A percentile compares a stretch with the other conserved stretches of the same genome.
phyloP scores from a whole-genome alignment of 768 basidiomycete genomes.

The Xerocomellus dryophilus region DNA sequence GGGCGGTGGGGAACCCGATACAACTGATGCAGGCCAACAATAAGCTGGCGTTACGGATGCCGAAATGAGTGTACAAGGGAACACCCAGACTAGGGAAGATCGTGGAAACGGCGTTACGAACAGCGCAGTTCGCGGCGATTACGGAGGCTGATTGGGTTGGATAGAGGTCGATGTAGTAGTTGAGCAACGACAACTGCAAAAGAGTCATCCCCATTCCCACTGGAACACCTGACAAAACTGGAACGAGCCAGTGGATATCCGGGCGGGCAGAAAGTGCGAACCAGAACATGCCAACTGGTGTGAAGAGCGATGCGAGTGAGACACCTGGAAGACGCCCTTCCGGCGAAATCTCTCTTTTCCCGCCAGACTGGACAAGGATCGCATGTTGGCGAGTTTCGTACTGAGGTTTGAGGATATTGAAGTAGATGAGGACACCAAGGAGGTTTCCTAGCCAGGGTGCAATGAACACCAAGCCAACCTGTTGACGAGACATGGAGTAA shows the following conservation, averaged over 20 bases:
- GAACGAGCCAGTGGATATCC: constrained; percentile 20
- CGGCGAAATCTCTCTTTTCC: constrained; percentile 16
- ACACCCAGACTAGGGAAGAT: constrained; percentile 19
- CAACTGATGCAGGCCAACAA: constrained; percentile 23
- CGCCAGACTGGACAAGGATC: constrained; percentile 15
- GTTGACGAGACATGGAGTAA: constrained; percentile 22
- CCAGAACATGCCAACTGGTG: constrained; percentile 27
- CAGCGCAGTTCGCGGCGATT: constrained; percentile 22
- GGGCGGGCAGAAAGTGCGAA: constrained; percentile 23
- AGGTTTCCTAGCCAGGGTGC: constrained; percentile 25
- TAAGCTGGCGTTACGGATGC: constrained; percentile 19
- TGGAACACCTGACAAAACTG: constrained; percentile 25
- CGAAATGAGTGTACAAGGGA: constrained; percentile 18
- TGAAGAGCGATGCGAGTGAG: constrained; percentile 18
- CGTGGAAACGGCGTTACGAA: constrained; percentile 15
- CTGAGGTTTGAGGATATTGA: constrained; percentile 20
- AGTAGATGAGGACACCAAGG: constrained; percentile 23
- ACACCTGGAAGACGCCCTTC: constrained; percentile 24
- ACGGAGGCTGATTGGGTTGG: constrained; percentile 24
- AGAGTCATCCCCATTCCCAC: constrained; percentile 29
- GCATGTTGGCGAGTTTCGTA: constrained; percentile 17
- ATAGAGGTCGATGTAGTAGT: constrained; percentile 29
- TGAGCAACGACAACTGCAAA: constrained; percentile 24
- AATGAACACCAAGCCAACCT: constrained; percentile 22
- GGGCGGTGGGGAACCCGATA: constrained; percentile 15